phyloP scores from a whole-genome alignment of 2,329 filamentous ascomycete genomes.

The Cryphonectria japonica region DNA sequence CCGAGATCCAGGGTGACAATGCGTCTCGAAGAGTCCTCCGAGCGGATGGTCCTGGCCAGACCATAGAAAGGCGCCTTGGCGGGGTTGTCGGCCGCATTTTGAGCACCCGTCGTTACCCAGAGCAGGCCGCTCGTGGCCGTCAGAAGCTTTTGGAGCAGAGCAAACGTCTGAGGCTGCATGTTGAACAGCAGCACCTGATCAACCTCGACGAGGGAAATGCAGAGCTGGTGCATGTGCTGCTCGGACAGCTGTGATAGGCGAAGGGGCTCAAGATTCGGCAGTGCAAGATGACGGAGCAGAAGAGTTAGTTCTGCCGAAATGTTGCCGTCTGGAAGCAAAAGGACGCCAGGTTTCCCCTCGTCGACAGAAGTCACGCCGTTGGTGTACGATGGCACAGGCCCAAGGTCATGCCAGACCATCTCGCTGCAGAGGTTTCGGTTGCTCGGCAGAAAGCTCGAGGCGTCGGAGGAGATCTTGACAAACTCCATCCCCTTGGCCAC shows the following conservation, averaged over 20 bases:
- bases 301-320: not conserved
- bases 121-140: constrained; percentile 44
- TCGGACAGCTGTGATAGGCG: constrained; percentile 42
- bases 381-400: constrained; percentile 35
- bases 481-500: constrained; percentile 51
- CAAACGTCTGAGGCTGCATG: constrained; percentile 46
- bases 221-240: constrained; percentile 37
- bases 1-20: constrained; percentile 50
- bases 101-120: constrained; percentile 52
- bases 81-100: constrained; percentile 42
- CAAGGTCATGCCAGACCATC: constrained; percentile 49
- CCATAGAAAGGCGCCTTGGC: constrained; percentile 47
- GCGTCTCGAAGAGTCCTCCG: constrained; percentile 50
- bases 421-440: constrained; percentile 54
- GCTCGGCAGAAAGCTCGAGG: constrained; percentile 49
- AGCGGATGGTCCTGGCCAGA: constrained; percentile 52
- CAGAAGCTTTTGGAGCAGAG: constrained; percentile 46
- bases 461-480: constrained; percentile 40
- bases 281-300: constrained; percentile 26
- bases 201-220: constrained; percentile 54
- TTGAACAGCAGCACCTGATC: constrained; percentile 41
- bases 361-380: constrained; percentile 32
- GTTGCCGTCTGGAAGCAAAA: constrained; percentile 33
- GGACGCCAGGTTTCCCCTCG: constrained; percentile 37
- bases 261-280: constrained; percentile 37